Conservation (phyloP, 139 green algal species). For the Chlamydomonas schloesseri region DNA sequence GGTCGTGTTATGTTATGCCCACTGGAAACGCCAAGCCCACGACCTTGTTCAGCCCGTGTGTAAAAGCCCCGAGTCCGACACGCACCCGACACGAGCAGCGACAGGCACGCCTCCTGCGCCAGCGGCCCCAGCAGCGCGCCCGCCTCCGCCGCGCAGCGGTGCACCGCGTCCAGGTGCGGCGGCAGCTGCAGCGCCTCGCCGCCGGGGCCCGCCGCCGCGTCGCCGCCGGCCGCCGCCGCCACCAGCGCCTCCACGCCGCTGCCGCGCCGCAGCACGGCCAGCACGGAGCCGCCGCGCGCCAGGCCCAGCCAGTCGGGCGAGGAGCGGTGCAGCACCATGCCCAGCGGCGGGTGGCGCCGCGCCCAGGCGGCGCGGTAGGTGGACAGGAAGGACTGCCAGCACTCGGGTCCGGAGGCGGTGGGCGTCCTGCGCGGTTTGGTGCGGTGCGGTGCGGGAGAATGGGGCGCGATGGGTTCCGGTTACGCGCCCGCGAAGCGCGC, state of each 20-base stretch:
- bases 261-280: slow-evolving; percentile 47
- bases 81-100: slow-evolving; percentile 56
- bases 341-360: slow-evolving; percentile 45
- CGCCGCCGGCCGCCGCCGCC: neutral
- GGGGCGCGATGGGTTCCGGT: no score
- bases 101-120: slow-evolving; percentile 46
- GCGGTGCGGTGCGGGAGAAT: no score
- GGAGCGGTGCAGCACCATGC: slow-evolving; percentile 30
- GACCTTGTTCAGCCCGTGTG: no score
- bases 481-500: no score
- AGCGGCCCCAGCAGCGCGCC: slow-evolving; percentile 49
- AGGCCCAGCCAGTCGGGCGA: slow-evolving; percentile 37
- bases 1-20: no score
- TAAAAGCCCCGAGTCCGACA: no score
- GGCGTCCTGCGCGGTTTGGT: slow-evolving; percentile 17
- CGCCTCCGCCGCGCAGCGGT: slow-evolving; percentile 25
- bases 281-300: slow-evolving; percentile 50
- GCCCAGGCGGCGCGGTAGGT: slow-evolving; percentile 54
- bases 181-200: slow-evolving; percentile 4
- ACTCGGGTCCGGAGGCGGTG: slow-evolving; percentile 24
- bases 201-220: neutral
- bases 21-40: no score
- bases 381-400: slow-evolving; percentile 43
- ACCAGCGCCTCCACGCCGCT: slow-evolving; percentile 51
- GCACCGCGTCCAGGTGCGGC: slow-evolving; percentile 12